Evolutionary conservation across 495 filamentous ascomycete genomes (phyloP), one percentile per base, ranked within the genome.

Genomic region (Cercophora samala): DNA sequence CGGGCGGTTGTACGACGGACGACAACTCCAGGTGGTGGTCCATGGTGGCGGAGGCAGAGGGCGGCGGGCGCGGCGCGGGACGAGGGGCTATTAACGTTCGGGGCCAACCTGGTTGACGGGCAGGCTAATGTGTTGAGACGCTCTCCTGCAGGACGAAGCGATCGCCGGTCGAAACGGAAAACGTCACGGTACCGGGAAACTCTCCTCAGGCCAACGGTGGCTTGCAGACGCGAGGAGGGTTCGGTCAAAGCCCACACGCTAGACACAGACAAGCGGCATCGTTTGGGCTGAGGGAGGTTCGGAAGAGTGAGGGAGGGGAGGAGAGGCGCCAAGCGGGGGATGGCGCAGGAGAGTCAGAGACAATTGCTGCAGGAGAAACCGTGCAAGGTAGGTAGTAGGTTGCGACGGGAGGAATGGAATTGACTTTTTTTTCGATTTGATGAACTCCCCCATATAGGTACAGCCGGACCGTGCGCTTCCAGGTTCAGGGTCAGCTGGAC

Each of bases 11-110:
- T 25, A 68, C 60, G 60, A 62, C 62, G 54, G 74, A 55, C 58
- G 66, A 61, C 19, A 64, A 62, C 17, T 66, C 69, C 25, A 69
- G 66, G 37, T 46, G 26, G 54, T 65, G 67, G 5, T 74, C 75
- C 73, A 75, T 73, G 54, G 63, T 67, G 70, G 71, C 69, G 70
- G 68, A 58, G 69, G 64, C 68, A 59, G 26, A 65, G 63, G 66
- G 66, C 69, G 72, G 25, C 64, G 62, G 52, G 37, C 37, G 37
- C 68, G 66, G 60, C 60, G 53, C 58, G 59, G 61, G 64, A 63
- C 65, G 52, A 64, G 29, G 62, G 62, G 63, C 21, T 69, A 64
- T 60, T 71, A 65, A 68, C 59, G 63, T 68, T 68, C 68, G 68
- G 58, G 59, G 65, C 68, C 68, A 71, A 64, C 64, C 67, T 26